Base-by-base conservation (phyloP, 2,329 filamentous ascomycete genomes). In the Claviceps purpurea region DNA sequence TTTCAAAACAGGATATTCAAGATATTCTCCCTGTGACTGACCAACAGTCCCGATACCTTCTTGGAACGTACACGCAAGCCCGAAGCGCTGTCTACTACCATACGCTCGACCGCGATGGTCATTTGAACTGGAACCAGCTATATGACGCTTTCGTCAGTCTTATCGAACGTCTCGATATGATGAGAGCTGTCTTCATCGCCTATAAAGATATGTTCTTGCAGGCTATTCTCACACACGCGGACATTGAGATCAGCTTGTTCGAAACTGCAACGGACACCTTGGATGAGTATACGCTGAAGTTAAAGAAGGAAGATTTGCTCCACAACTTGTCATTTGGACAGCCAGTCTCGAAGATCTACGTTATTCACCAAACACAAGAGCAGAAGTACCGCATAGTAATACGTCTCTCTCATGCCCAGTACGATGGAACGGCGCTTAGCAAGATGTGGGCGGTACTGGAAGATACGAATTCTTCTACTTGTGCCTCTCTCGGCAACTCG, bases 81-180 rank as follows among this genome's bases (percentile, higher is more conserved):
- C 50, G 50, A 6, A 51, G 44, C 20, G 44, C 37, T 8, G 50
- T 51, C n/a, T 51, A 51, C 14, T 51, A 47, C 50, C 44, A 51
- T 22, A 47, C 44, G n/a, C 37, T 47, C n/a, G 50, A 51, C 20
- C 44, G 43, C 11, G 38, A 51, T 6, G 38, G 43, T 16, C 37
- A 47, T 10, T 22, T 42, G 22, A n/a, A 51, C 37, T 20, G 39
- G 22, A 18, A 37, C 22, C 43, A 5, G 22, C 8, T 51, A 20
- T 24, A n/a, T 5, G 43, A 18, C 20, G 44, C 50, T 11, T 51
- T 38, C 37, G 22, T n/a, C 11, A 37, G 37, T 34, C 34, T 51
- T n/a, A 22, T 47, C n/a, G 8, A 22, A 13, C 24, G 50, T 16
- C 44, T 51, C 20, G 50, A 51, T 10, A 51, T 51, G 44, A 47